phyloP scores from a whole-genome alignment of 2,329 filamentous ascomycete species.

The Claviceps cyperi region DNA sequence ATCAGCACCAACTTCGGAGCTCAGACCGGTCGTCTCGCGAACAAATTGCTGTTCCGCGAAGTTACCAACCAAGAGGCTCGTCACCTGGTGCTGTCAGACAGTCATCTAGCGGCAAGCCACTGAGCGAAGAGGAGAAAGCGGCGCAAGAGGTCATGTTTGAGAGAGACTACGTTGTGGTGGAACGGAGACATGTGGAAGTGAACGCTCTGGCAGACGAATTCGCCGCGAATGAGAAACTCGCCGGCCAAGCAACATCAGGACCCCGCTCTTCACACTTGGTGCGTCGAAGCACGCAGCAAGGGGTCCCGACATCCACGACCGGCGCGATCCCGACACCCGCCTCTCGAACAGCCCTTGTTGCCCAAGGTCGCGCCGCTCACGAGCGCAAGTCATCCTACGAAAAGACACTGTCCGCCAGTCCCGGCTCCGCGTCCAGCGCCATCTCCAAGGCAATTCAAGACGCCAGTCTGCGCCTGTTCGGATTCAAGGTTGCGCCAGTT shows the following conservation, averaged over 20 bases:
- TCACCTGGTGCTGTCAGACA: constrained; percentile 9
- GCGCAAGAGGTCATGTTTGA: constrained; percentile 84
- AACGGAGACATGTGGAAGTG: constrained; percentile 89
- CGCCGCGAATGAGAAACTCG: constrained; percentile 61
- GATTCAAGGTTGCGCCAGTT: constrained; percentile 54
- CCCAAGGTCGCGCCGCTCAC: constrained; percentile 54
- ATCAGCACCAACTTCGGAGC: constrained; percentile 25
- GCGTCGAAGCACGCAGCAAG: constrained; percentile 67
- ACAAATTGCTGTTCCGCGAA: constrained; percentile 20
- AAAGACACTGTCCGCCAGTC: constrained; percentile 52
- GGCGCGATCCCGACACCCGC: constrained; percentile 53
- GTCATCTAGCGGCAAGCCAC: constrained; percentile 13
- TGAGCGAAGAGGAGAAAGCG: constrained; percentile 52
- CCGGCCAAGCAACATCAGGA: constrained; percentile 30
- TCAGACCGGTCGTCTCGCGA: constrained; percentile 13
- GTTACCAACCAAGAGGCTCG: constrained; percentile 11
- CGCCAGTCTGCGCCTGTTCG: constrained; percentile 64
- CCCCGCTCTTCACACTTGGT: constrained; percentile 49
- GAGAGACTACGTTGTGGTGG: constrained; percentile 88
- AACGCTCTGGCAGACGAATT: constrained; percentile 95
- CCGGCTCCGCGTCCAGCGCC: constrained; percentile 66
- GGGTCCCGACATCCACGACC: constrained; percentile 50
- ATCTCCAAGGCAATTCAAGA: constrained; percentile 92
- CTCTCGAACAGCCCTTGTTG: constrained; percentile 62
- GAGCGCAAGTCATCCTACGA: constrained; percentile 71